Percentiles rank a stretch among this genome's conserved stretches.
Evolutionary conservation across 352 stramenopile genomes (phyloP).

Genomic region (Labyrinthula sp.): DNA sequence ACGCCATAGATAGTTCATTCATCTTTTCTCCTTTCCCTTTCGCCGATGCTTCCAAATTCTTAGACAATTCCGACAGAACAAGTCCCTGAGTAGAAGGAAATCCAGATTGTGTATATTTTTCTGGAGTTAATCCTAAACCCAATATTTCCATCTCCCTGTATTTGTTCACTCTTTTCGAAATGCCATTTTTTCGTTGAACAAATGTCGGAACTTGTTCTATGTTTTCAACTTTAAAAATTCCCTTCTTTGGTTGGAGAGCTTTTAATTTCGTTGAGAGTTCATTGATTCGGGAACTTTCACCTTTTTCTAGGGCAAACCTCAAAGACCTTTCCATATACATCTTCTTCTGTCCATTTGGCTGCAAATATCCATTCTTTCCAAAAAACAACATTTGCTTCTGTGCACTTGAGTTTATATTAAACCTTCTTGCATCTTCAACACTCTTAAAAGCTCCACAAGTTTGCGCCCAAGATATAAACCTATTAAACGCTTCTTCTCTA

Average conservation of each 20-base stretch:
- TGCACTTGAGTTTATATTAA: conserved; percentile 3
- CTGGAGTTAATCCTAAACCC: background rate
- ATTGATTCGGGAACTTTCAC: background rate
- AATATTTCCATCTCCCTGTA: background rate
- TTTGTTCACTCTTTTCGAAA: background rate
- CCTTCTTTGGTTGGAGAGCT: too few relatives aligned
- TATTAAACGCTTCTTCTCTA: background rate
- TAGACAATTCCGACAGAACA: conserved; percentile 52
- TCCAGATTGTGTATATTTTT: background rate
- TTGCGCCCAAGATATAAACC: conserved; percentile 1
- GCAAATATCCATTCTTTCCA: conserved; percentile 1
- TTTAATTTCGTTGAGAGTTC: conserved; percentile 2
- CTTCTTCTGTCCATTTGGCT: too few relatives aligned
- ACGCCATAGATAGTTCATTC: conserved; percentile 59
- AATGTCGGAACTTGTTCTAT: background rate
- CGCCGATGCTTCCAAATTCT: too few relatives aligned
- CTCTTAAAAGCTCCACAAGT: conserved; percentile 1
- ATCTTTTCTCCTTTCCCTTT: conserved; percentile 58
- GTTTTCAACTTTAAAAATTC: background rate
- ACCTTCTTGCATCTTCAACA: conserved; percentile 2
- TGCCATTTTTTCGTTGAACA: background rate
- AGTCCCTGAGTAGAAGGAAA: background rate
- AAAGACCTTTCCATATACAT: background rate
- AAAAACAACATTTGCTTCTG: conserved; percentile 12
- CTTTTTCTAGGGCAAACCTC: background rate